Conservation (phyloP, 2,329 filamentous ascomycete genomes). For the Phialocephala subalpina region DNA sequence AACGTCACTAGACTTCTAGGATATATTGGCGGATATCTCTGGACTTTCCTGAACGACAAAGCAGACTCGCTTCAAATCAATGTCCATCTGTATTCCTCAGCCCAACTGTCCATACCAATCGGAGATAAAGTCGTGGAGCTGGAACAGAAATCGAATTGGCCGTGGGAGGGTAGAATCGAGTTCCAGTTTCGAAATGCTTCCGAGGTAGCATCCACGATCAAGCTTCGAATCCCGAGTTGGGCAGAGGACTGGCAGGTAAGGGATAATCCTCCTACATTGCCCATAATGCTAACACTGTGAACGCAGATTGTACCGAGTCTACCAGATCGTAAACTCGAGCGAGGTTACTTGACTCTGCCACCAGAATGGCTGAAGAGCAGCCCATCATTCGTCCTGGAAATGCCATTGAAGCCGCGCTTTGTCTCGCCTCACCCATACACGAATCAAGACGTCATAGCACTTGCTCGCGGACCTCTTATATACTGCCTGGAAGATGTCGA, state of each 20-base stretch:
- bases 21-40: conserved; percentile 63
- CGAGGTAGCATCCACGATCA: conserved; percentile 49
- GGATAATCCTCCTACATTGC: background rate
- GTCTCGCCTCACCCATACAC: conserved; percentile 63
- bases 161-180: conserved; percentile 60
- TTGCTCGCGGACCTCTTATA: conserved; percentile 64
- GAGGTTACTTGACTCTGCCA: conserved; percentile 59
- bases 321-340: conserved; percentile 42
- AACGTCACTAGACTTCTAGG: conserved; percentile 65
- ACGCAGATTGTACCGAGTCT: conserved; percentile 19
- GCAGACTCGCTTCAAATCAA: conserved; percentile 51
- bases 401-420: conserved; percentile 56
- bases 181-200: conserved; percentile 51
- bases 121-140: conserved; percentile 49
- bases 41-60: conserved; percentile 50
- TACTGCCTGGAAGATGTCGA: conserved; percentile 69
- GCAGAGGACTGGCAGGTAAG: conserved; percentile 47
- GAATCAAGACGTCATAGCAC: conserved; percentile 59
- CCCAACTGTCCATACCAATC: conserved; percentile 51
- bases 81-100: conserved; percentile 64
- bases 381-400: conserved; percentile 52
- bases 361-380: conserved; percentile 50
- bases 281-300: conserved; percentile 37
- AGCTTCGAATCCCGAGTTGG: conserved; percentile 63
- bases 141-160: conserved; percentile 62